Base-by-base conservation (phyloP, 768 basidiomycete species). In the Rhodotorula taiwanensis region DNA sequence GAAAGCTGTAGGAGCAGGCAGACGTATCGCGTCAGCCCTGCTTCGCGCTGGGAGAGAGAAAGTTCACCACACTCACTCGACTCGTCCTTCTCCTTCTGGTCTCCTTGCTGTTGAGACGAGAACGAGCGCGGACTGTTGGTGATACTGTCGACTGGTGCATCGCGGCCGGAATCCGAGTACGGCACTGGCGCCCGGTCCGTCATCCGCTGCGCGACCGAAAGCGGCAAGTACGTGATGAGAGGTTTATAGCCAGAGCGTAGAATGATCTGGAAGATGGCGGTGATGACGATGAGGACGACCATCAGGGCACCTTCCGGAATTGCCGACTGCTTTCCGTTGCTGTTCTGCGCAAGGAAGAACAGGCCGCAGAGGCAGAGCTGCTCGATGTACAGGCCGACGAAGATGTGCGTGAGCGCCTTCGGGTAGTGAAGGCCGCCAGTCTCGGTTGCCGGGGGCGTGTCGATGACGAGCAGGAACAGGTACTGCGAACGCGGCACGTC, bases 391-490 rank as follows among this genome's bases (percentile, higher is more conserved):
- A 98, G 71, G 5, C 94, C 95, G 27, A 92, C 89, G 69, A 98
- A 97, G 34, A 94, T 73, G 72, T 98, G 95, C 52, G 88, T 84
- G 31, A 98, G 83, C 8, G 95, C 94, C 76, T 86, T 88, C 28
- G 93, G 93, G 81, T 91, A 98, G 80, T 95, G 98, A 52, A 89
- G 74, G 0, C 95, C 95, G 42, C 94, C 94, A 6, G 72, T 73
- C 57, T 73, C 72, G 33, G 52, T 55, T 9, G 58, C 60, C 1
- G 65, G 44, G n/a, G 62, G 70, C 31, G 59, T 67, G 63, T 73
- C 69, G 54, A 62, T 55, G 34, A 71, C 71, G 57, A 60, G 91
- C 56, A 88, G 79, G 81, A 88, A 91, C 34, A 89, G 82, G 71
- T 90, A 91, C 76, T 80, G 64, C 18, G 60, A 48, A 8, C 63